Conservation (phyloP, 768 basidiomycete species). For the Hericium rajendrae region DNA sequence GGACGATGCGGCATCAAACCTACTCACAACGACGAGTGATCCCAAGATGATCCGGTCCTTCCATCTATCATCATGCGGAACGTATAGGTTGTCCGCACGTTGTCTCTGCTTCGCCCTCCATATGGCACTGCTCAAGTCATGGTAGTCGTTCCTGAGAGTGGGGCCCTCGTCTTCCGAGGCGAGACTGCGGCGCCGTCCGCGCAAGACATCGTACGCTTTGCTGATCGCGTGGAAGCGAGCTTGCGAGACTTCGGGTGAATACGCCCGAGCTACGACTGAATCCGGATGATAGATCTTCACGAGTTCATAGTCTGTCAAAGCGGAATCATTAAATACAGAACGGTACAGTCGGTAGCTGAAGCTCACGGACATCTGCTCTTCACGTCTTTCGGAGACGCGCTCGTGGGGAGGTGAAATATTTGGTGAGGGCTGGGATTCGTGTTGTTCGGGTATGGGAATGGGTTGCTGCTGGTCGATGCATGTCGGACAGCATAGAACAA, state of each 20-base stretch:
- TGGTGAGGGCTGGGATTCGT: slow-evolving; percentile 27
- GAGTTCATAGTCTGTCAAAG: slow-evolving; percentile 61
- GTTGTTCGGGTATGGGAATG: slow-evolving; percentile 25
- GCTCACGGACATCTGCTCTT: slow-evolving; percentile 27
- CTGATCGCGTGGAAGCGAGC: slow-evolving; percentile 62
- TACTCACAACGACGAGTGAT: slow-evolving; percentile 40
- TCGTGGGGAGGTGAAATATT: slow-evolving; percentile 30
- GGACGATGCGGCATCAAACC: not conserved
- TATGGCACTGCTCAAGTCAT: slow-evolving; percentile 26
- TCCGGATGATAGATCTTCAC: slow-evolving; percentile 76
- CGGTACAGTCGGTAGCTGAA: slow-evolving; percentile 7
- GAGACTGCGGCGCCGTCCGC: slow-evolving; percentile 31
- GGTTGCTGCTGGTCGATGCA: slow-evolving; percentile 20
- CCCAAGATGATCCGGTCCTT: slow-evolving; percentile 54
- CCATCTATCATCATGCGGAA: slow-evolving; percentile 53
- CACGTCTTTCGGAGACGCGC: slow-evolving; percentile 25
- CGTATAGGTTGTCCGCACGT: slow-evolving; percentile 30
- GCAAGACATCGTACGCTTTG: slow-evolving; percentile 56
- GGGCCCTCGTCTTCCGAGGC: slow-evolving; percentile 24
- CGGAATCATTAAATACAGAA: not conserved
- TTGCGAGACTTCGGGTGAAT: slow-evolving; percentile 43
- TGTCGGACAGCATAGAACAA: not conserved
- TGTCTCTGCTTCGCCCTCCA: slow-evolving; percentile 29
- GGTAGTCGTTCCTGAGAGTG: slow-evolving; percentile 9
- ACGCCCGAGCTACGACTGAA: slow-evolving; percentile 33